Base-by-base conservation (phyloP, 1,139 yeast species). In the Taphrina wiesneri region DNA sequence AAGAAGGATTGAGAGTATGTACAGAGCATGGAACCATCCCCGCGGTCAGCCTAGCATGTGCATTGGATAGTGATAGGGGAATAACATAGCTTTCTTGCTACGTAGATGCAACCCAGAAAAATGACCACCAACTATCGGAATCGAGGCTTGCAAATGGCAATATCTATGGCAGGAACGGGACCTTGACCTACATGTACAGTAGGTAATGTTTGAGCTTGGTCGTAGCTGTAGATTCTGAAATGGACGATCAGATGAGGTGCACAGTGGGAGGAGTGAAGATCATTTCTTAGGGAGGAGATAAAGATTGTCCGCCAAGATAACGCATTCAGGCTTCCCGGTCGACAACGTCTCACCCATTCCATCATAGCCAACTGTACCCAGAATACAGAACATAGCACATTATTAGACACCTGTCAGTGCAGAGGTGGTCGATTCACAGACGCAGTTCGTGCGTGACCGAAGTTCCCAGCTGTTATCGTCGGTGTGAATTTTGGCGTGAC, bases 1-100 rank as follows among this genome's bases (percentile, higher is more conserved):
- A 82, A 85, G 76, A 85, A 88, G 59, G 59, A 54, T 23, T 54
- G 34, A 54, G 11, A 4, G 6, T 2, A 15, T 26, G 54, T n/a
- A n/a, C 3, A 45, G 51, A 39, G 6, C 17, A 13, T 13, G 19
- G n/a, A n/a, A 15, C 19, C 15, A 13, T 39, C 43, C n/a, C n/a
- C n/a, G 17, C 43, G 6, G 9, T 39, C n/a, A 39, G 43, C 43
- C 49, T 21, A 45, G 49, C 49, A 45, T 45, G 28, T 21, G 49
- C 49, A 45, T 41, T 15, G 9, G 9, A 32, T 32, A 32, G 11
- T 9, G 9, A 32, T 9, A 32, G 39, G 39, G 13, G 39, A 32
- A 32, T 32, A 13, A 32, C 39, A 32, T 32, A 32, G 13, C 39
- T 7, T n/a, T n/a, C n/a, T n/a, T n/a, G n/a, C n/a, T n/a, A n/a